Percentiles rank a stretch among this genome's conserved stretches.
Conservation (phyloP, 2,329 filamentous ascomycete species). For the Albifimbria verrucaria region DNA sequence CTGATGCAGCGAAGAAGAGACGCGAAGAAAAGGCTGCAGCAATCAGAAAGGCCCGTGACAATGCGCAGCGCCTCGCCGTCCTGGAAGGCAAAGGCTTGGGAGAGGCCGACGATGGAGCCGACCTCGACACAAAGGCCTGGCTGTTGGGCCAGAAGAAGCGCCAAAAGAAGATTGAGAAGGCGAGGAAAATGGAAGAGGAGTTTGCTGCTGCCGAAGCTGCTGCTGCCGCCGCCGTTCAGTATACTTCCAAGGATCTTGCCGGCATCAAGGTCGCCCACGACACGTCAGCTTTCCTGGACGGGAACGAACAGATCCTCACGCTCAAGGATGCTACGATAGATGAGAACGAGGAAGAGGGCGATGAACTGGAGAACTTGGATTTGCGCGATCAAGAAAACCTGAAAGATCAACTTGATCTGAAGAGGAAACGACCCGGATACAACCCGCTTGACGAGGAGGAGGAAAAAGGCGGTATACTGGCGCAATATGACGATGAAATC, state of each 20-base stretch:
- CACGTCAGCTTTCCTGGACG: conserved; percentile 73
- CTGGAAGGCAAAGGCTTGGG: conserved; percentile 82
- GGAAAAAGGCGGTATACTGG: conserved; percentile 66
- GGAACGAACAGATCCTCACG: conserved; percentile 84
- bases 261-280: conserved; percentile 93
- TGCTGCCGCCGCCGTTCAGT: conserved; percentile 61
- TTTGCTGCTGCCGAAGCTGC: conserved; percentile 70
- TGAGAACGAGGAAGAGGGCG: conserved; percentile 79
- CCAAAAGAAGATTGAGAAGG: conserved; percentile 84
- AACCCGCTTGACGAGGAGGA: conserved; percentile 73
- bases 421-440: conserved; percentile 88
- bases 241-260: conserved; percentile 81
- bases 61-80: conserved; percentile 69
- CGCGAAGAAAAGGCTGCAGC: conserved; percentile 79
- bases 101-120: conserved; percentile 62
- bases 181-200: conserved; percentile 70
- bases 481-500: conserved; percentile 96
- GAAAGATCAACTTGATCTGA: conserved; percentile 73
- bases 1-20: conserved; percentile 71
- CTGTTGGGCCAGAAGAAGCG: conserved; percentile 86
- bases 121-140: conserved; percentile 81
- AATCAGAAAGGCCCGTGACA: conserved; percentile 83
- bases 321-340: conserved; percentile 91
- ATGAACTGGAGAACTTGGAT: conserved; percentile 79
- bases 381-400: conserved; percentile 70